Conservation (phyloP, 352 stramenopile genomes). For the Paralagenidium karlingii region DNA sequence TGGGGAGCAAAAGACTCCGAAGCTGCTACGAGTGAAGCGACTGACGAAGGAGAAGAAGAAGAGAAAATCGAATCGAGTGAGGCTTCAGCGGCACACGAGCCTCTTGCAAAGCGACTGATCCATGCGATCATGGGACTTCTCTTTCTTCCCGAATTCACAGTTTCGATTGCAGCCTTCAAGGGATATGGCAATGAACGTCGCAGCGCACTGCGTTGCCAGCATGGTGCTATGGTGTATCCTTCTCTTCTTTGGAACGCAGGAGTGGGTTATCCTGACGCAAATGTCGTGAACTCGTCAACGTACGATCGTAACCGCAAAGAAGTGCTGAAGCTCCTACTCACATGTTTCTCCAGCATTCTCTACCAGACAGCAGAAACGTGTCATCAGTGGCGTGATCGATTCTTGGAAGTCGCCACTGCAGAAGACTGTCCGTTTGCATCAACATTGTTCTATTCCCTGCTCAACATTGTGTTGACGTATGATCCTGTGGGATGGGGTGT, state of each 20-base stretch:
- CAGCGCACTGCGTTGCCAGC: slow-evolving; percentile 37
- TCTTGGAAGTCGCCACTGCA: slow-evolving; percentile 84
- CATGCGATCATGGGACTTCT: slow-evolving; percentile 79
- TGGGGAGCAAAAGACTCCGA: slow-evolving; percentile 33
- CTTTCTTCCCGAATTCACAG: slow-evolving; percentile 77
- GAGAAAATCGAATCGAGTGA: slow-evolving; percentile 9
- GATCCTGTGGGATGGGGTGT: slow-evolving; percentile 86
- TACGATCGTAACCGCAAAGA: slow-evolving; percentile 94
- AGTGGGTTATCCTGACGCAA: slow-evolving; percentile 69
- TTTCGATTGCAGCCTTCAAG: slow-evolving; percentile 77
- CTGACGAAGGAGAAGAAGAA: slow-evolving; percentile 24
- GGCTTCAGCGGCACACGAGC: slow-evolving; percentile 7
- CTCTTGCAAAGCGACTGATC: slow-evolving; percentile 62
- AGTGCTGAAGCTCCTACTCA: slow-evolving; percentile 90
- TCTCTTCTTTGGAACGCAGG: slow-evolving; percentile 70
- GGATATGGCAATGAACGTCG: slow-evolving; percentile 62
- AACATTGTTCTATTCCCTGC: slow-evolving; percentile 93
- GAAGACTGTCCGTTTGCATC: slow-evolving; percentile 87
- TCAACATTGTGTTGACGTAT: slow-evolving; percentile 93
- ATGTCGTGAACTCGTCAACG: slow-evolving; percentile 40
- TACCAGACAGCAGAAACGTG: slow-evolving; percentile 90
- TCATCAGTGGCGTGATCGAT: slow-evolving; percentile 84
- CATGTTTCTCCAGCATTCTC: slow-evolving; percentile 92
- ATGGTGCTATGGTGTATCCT: slow-evolving; percentile 44
- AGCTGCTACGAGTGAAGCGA: slow-evolving; percentile 8